Base-by-base conservation (phyloP, 192 early-diverging fungal genomes). In the Umbelopsis vinacea region DNA sequence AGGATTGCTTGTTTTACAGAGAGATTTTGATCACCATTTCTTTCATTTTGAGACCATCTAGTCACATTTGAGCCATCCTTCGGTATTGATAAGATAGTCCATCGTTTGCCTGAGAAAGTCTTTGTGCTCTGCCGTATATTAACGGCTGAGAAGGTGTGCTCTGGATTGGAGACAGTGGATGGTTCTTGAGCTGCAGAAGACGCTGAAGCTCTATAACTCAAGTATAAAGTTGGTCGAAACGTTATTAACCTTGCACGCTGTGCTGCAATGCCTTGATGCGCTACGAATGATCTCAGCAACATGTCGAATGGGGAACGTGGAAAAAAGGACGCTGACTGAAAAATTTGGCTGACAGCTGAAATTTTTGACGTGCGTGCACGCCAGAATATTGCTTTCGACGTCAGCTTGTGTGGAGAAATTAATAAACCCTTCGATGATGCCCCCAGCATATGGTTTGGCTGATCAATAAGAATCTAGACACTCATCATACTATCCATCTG, bases 81-180 rank as follows among this genome's bases (percentile, higher is more conserved):
- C 8, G 57, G 57, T 63, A 63, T 63, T n/a, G 57, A 63, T 19
- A 63, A 63, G 6, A 35, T 17, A 2, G 57, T 63, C 57, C 57
- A 63, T 17, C 33, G 57, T 6, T 63, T 63, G 23, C 57, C 57
- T 38, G 29, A 29, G 57, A 63, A 63, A 19, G 57, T 63, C 33
- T 63, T 63, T 35, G 57, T 63, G 26, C 33, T 35, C 17, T 63
- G 57, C 35, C 57, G 57, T 29, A 63, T 63, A 63, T 63, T 63
- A 19, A 63, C 37, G 33, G 57, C 6, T 1, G 57, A 19, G 17
- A 37, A 38, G 7, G 26, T n/a, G 3, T 38, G 57, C 33, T 63
- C 57, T 63, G 57, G 33, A 29, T 37, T 19, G 19, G 57, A 37
- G 19, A 26, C 33, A 37, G 11, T 29, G 8, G 57, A 19, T 37